phyloP scores from a whole-genome alignment of 2,329 filamentous ascomycete genomes.

The Xylariaceae sp. region DNA sequence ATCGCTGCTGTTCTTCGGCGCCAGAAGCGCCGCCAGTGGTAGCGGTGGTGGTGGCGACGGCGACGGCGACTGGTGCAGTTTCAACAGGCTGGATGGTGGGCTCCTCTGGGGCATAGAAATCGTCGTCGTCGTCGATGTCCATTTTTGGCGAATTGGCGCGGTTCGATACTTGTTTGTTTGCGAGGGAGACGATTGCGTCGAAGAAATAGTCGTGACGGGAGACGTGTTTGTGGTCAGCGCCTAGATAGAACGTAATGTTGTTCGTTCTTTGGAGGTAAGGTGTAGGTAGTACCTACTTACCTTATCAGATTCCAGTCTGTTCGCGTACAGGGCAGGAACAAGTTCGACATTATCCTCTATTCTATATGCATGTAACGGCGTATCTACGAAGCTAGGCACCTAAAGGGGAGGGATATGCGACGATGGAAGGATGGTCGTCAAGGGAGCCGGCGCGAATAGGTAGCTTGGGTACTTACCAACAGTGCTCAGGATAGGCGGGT shows the following conservation, averaged over 20 bases:
- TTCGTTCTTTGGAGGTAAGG: background rate
- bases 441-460: too few relatives aligned
- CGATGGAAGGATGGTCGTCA: background rate
- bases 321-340: too few relatives aligned
- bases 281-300: background rate
- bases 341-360: too few relatives aligned
- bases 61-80: background rate
- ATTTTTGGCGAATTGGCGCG: slow-evolving; percentile 36
- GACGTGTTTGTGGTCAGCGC: too few relatives aligned
- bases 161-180: background rate
- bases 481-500: too few relatives aligned
- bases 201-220: background rate
- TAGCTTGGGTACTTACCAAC: too few relatives aligned
- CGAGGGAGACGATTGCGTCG: too few relatives aligned
- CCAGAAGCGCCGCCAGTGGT: slow-evolving; percentile 7
- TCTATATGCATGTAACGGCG: too few relatives aligned
- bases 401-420: background rate
- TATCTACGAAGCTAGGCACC: too few relatives aligned
- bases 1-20: slow-evolving; percentile 28
- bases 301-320: too few relatives aligned
- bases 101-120: slow-evolving; percentile 61
- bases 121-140: slow-evolving; percentile 64
- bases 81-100: slow-evolving; percentile 29
- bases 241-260: background rate
- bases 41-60: slow-evolving; percentile 1